These are phyloP conservation scores for Suillus cothurnatus DNA, from an alignment of 768 basidiomycete genomes.

Conservation along the genomic window DNA sequence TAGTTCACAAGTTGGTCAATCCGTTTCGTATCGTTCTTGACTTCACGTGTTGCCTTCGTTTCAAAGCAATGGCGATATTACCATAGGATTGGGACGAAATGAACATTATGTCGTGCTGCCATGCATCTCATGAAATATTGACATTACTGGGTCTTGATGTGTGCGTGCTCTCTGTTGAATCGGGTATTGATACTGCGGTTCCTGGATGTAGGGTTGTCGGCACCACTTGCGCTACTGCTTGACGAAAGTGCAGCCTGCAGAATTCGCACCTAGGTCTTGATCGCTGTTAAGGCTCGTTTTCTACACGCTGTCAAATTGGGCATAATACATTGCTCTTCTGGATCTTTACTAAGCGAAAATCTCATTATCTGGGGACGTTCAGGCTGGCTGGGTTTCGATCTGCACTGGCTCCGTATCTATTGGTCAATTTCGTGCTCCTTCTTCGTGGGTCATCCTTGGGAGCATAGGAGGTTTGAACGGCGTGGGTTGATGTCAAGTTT, in stretches of 20 bases:
- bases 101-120: neutral
- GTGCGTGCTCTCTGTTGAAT: slow-evolving; percentile 5
- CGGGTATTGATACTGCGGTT: neutral
- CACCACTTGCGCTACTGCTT: neutral
- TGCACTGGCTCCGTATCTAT: neutral
- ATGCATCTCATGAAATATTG: neutral
- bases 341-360: neutral
- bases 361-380: neutral
- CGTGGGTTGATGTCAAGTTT: neutral
- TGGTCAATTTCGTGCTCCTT: too few species aligned
- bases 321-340: neutral
- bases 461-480: too few species aligned
- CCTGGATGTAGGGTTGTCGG: neutral
- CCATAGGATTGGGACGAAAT: neutral
- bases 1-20: neutral
- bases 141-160: neutral
- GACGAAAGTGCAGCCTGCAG: neutral
- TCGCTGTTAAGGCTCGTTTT: neutral
- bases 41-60: neutral
- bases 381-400: too few species aligned
- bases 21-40: neutral
- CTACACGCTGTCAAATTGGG: neutral
- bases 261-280: neutral
- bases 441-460: too few species aligned
- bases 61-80: neutral